Base-by-base conservation (phyloP, 306 rosid species). In the Fragaria nilgerrensis region DNA sequence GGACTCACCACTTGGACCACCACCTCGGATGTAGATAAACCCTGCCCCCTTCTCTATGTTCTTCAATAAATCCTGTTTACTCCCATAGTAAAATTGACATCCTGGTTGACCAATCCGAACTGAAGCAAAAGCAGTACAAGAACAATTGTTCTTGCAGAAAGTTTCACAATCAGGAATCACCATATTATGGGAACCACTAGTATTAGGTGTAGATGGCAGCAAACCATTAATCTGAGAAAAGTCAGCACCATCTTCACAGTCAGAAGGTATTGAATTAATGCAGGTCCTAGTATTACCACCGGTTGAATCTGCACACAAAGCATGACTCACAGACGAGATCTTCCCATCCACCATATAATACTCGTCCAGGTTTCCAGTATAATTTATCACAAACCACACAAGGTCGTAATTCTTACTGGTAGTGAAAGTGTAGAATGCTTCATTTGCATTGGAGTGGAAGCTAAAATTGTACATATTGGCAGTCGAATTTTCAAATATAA, bases 361-460 rank as follows among this genome's bases (percentile, higher is more conserved):
- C 50, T 75, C 62, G 49, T 75, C 62, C 45, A 75, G 32, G 10
- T 75, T n/a, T 36, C 78, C 79, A 32, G 56, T 75, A n/a, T 70
- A 47, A 47, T 70, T 39, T 49, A 63, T 64, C 27, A 75, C 79
- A 75, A 75, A 75, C 79, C 79, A 75, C 62, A 25, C 67, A 8
- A 66, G 55, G 15, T 59, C 29, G 14, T 44, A 48, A 48, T 75
- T 66, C 19, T 55, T 53, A 1, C 37, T 32, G 12, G 20, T 10
- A 20, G 37, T 62, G n/a, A 64, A 63, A 32, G 49, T 62, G 50
- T 62, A 75, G 48, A 45, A 75, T 43, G 63, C 58, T 5, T 48
- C 79, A 1, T 12, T 25, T 5, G 65, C 43, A 19, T 13, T 45
- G 22, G 36, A 13, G 11, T 65, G 47, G 43, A 34, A 52, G 65